Evolutionary conservation across 495 filamentous ascomycete genomes (phyloP).

Genomic region (Elaphomyces granulatus): DNA sequence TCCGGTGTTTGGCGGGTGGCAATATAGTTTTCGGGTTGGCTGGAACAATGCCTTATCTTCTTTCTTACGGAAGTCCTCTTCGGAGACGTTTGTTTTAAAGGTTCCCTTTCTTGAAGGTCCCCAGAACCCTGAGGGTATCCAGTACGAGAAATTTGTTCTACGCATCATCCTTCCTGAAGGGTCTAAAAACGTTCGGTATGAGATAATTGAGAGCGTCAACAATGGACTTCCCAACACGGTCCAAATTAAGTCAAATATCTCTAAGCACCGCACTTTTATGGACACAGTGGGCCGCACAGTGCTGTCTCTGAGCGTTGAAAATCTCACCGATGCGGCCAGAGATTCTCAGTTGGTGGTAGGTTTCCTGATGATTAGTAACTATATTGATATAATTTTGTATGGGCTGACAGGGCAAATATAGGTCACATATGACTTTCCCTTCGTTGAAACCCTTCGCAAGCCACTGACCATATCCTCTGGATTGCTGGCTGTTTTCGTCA

Average conservation of each 20-base stretch:
- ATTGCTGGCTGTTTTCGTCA: slow-evolving; percentile 56
- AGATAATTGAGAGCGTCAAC: slow-evolving; percentile 23
- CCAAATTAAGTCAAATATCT: slow-evolving; percentile 35
- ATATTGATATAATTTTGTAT: too few species aligned
- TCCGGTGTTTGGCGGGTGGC: slow-evolving; percentile 93
- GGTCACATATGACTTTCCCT: slow-evolving; percentile 66
- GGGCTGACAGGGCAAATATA: background rate
- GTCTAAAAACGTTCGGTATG: slow-evolving; percentile 55
- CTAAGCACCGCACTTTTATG: slow-evolving; percentile 71
- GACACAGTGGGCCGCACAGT: slow-evolving; percentile 83
- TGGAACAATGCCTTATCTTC: slow-evolving; percentile 76
- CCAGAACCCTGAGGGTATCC: slow-evolving; percentile 65
- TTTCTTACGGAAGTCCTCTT: slow-evolving; percentile 50
- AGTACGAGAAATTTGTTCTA: slow-evolving; percentile 69
- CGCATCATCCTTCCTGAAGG: slow-evolving; percentile 84
- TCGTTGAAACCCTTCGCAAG: slow-evolving; percentile 65
- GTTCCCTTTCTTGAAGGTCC: slow-evolving; percentile 95
- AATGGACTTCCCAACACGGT: slow-evolving; percentile 24
- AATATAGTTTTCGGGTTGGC: slow-evolving; percentile 87
- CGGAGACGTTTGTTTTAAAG: slow-evolving; percentile 66
- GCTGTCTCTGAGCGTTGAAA: slow-evolving; percentile 65
- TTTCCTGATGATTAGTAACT: too few species aligned
- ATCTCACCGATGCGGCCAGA: slow-evolving; percentile 76
- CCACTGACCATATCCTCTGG: slow-evolving; percentile 71
- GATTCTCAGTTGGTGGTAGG: slow-evolving; percentile 61